Conservation (phyloP, 441 rosid species). For the Mallotus repandus region DNA sequence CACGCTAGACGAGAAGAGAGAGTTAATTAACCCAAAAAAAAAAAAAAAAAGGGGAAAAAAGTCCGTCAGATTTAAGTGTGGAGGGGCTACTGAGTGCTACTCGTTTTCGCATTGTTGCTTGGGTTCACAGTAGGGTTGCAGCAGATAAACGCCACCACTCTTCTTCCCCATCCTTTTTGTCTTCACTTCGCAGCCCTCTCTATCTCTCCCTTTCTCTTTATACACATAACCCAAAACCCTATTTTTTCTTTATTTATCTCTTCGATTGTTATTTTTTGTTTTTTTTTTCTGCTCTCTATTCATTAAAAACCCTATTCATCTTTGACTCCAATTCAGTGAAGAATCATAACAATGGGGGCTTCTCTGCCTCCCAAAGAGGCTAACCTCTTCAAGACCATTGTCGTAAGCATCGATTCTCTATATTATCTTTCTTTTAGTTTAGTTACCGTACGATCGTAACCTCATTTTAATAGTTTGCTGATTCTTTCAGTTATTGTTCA, state of each 20-base stretch:
- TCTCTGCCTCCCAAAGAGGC: conserved; percentile 99
- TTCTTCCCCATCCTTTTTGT: neutral
- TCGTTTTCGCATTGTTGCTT: conserved; percentile 15
- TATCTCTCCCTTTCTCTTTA: neutral
- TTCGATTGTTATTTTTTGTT: too few relatives aligned
- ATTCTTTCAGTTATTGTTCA: neutral
- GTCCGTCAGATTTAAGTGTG: too few relatives aligned
- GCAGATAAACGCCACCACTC: conserved; percentile 68
- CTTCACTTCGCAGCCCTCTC: too few relatives aligned
- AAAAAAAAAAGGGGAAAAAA: too few relatives aligned
- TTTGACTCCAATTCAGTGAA: too few relatives aligned
- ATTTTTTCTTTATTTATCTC: conserved; percentile 1
- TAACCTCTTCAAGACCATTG: conserved; percentile 99
- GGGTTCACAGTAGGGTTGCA: conserved; percentile 69
- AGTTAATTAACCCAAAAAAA: neutral
- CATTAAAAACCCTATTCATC: too few relatives aligned
- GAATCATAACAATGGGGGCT: conserved; percentile 66
- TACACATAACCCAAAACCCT: conserved; percentile 12
- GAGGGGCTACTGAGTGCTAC: neutral
- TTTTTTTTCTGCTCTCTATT: too few relatives aligned
- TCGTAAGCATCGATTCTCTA: conserved; percentile 60
- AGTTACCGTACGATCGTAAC: neutral
- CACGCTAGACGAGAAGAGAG: neutral
- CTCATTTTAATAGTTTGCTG: neutral
- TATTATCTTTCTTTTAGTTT: conserved; percentile 4